Conservation (phyloP, 495 filamentous ascomycete species). For the Aspergillus bridgeri region DNA sequence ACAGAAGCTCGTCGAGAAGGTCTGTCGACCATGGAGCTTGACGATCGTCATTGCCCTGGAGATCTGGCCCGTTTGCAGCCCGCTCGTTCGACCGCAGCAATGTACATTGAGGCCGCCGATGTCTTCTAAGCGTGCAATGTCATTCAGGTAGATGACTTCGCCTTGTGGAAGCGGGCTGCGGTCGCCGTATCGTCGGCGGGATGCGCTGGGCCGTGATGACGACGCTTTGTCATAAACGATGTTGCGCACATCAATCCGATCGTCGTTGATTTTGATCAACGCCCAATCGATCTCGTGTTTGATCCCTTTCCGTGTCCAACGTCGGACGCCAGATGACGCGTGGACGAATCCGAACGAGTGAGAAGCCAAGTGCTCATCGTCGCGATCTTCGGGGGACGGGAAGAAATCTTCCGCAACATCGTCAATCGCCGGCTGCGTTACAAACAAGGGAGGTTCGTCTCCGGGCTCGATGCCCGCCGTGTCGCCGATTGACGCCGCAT, state of each 20-base stretch:
- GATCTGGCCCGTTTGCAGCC: constrained; percentile 74
- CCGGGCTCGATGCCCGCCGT: constrained; percentile 75
- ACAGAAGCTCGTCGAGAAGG: constrained; percentile 78
- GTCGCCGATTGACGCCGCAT: constrained; percentile 70
- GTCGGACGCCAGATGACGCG: constrained; percentile 81
- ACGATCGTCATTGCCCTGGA: constrained; percentile 72
- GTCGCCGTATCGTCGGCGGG: constrained; percentile 13
- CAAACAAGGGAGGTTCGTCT: constrained; percentile 64
- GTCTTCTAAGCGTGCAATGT: constrained; percentile 45
- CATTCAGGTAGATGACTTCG: constrained; percentile 38
- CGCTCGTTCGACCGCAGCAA: constrained; percentile 87
- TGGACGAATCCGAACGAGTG: constrained; percentile 79
- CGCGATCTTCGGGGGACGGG: constrained; percentile 54
- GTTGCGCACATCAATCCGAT: constrained; percentile 69
- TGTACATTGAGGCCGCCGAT: constrained; percentile 76
- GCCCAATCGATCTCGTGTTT: constrained; percentile 97
- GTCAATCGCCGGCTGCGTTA: constrained; percentile 85
- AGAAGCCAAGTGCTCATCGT: constrained; percentile 71
- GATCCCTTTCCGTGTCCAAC: constrained; percentile 60
- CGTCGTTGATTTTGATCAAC: constrained; percentile 72
- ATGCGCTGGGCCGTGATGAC: constrained; percentile 21
- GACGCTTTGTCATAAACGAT: constrained; percentile 50
- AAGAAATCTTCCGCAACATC: constrained; percentile 83
- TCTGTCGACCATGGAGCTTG: constrained; percentile 75
- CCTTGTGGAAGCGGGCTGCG: constrained; percentile 14